phyloP scores from a whole-genome alignment of 176 grass and related monocot species.

The Musa schizocarpa region DNA sequence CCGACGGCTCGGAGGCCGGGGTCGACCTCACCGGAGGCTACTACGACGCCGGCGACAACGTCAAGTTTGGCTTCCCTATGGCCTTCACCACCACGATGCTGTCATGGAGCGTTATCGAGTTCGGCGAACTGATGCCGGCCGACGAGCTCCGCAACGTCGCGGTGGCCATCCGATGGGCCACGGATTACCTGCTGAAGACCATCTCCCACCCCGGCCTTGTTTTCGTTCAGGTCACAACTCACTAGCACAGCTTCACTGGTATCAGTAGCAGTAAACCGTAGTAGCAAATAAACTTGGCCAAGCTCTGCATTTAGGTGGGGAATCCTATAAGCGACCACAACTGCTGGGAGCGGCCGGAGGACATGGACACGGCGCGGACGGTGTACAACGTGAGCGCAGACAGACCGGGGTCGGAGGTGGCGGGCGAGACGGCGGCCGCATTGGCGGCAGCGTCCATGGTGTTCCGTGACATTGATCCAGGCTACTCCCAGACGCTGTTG shows the following conservation, averaged over 20 bases:
- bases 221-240: slow-evolving; percentile 57
- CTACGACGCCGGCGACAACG: slow-evolving; percentile 91
- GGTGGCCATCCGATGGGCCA: slow-evolving; percentile 56
- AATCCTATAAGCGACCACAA: slow-evolving; percentile 67
- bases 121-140: slow-evolving; percentile 56
- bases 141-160: slow-evolving; percentile 45
- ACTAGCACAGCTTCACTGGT: too few species aligned
- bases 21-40: slow-evolving; percentile 73
- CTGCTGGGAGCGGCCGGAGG: slow-evolving; percentile 91
- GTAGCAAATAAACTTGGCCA: slow-evolving; percentile 3
- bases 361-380: slow-evolving; percentile 82
- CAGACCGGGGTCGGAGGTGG: slow-evolving; percentile 64
- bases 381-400: slow-evolving; percentile 74
- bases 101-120: slow-evolving; percentile 76
- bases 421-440: slow-evolving; percentile 83
- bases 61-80: slow-evolving; percentile 94
- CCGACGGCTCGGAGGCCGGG: slow-evolving; percentile 49
- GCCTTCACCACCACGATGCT: slow-evolving; percentile 95
- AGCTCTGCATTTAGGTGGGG: slow-evolving; percentile 38
- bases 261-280: background rate
- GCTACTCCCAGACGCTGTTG: slow-evolving; percentile 50
- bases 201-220: slow-evolving; percentile 57
- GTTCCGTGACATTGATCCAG: slow-evolving; percentile 46
- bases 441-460: slow-evolving; percentile 81
- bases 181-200: slow-evolving; percentile 92